Evolutionary conservation across 1,139 yeast genomes (phyloP).

Genomic region (Saccharomycopsis phalli): DNA sequence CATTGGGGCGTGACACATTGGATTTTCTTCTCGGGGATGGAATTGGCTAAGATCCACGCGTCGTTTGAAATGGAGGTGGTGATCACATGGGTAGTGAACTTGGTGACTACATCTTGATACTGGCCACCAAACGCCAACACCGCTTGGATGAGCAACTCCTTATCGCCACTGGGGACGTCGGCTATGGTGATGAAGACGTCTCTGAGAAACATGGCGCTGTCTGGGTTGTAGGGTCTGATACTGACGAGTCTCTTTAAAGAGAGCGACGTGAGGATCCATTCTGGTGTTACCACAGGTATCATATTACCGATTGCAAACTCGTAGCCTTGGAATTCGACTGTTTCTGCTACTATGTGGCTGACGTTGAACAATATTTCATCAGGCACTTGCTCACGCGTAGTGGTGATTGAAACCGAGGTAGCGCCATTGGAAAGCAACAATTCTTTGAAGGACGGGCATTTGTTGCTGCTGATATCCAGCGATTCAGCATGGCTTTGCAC

Average conservation of each 20-base stretch:
- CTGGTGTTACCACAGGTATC: conserved; percentile 36
- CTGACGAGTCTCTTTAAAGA: conserved; percentile 26
- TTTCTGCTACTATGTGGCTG: conserved; percentile 30
- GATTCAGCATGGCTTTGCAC: not conserved
- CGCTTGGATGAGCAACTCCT: conserved; percentile 4
- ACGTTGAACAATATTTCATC: conserved; percentile 13
- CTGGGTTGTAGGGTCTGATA: conserved; percentile 33
- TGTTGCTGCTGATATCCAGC: too few species aligned
- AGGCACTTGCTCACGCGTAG: not conserved
- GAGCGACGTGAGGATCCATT: conserved; percentile 34
- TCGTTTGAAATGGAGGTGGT: conserved; percentile 28
- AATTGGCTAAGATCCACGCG: conserved; percentile 21
- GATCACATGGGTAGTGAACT: conserved; percentile 41
- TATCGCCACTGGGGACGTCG: conserved; percentile 8
- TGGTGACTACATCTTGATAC: conserved; percentile 36
- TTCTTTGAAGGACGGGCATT: too few species aligned
- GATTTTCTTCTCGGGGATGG: conserved; percentile 28
- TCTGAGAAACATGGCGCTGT: conserved; percentile 3
- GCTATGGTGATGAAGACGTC: conserved; percentile 14
- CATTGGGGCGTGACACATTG: conserved; percentile 38
- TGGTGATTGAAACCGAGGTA: not conserved
- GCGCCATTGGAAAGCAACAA: conserved; percentile 13
- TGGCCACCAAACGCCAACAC: conserved; percentile 32
- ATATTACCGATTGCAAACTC: conserved; percentile 28
- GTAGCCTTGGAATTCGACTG: conserved; percentile 31